A percentile compares a stretch with the other conserved stretches of the same genome.
Evolutionary conservation across 2,329 filamentous ascomycete genomes (phyloP).

Genomic region (Phoma sp.): DNA sequence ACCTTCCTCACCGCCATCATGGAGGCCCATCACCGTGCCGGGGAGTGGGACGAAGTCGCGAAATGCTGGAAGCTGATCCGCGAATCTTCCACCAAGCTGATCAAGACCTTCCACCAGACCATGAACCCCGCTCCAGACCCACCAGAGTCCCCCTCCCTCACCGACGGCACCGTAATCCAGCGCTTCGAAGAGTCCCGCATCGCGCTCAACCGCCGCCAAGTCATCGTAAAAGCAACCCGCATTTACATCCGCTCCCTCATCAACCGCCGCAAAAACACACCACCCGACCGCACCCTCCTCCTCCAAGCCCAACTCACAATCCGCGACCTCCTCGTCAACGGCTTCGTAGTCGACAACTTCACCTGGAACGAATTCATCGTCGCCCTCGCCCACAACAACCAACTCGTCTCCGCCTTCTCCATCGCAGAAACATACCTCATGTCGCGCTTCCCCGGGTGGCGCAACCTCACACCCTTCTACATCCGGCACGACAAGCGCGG

Average conservation of each 20-base stretch:
- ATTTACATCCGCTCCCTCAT: constrained; percentile 62
- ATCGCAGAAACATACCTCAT: constrained; percentile 82
- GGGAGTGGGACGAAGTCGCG: constrained; percentile 67
- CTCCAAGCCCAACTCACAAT: constrained; percentile 51
- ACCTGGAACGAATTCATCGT: constrained; percentile 85
- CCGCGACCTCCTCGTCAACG: constrained; percentile 64
- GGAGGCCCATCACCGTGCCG: constrained; percentile 66
- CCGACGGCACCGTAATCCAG: constrained; percentile 29
- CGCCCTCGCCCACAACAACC: constrained; percentile 66
- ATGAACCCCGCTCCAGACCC: constrained; percentile 43
- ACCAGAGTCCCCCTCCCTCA: constrained; percentile 26
- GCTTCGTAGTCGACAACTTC: constrained; percentile 76
- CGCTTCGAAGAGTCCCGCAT: constrained; percentile 32
- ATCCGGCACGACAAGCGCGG: constrained; percentile 29
- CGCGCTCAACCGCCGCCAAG: constrained; percentile 53
- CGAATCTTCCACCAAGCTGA: constrained; percentile 56
- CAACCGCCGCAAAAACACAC: constrained; percentile 56
- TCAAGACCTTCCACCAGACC: constrained; percentile 40
- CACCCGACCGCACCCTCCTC: constrained; percentile 25
- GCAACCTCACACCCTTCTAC: constrained; percentile 31
- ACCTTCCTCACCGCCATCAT: constrained; percentile 67
- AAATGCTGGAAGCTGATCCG: constrained; percentile 72
- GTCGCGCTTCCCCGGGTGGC: constrained; percentile 79
- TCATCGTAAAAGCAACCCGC: constrained; percentile 58
- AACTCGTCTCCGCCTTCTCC: constrained; percentile 71